Conservation (phyloP, 306 rosid genomes). For the Cicer arietinum region DNA sequence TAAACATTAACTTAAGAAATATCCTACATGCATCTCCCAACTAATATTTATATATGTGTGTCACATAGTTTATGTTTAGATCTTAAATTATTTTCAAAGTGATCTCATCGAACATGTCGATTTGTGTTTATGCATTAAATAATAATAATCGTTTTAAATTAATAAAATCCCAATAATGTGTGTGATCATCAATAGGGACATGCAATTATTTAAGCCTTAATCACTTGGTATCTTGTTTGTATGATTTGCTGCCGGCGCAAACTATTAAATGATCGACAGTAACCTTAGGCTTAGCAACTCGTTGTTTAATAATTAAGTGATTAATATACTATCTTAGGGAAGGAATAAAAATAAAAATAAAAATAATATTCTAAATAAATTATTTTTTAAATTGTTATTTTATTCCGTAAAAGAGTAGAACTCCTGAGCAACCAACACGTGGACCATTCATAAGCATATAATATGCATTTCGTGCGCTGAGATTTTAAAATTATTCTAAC, state of each 20-base stretch:
- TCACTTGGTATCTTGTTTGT: slow-evolving; percentile 48
- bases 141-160: slow-evolving; percentile 28
- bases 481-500: slow-evolving; percentile 12
- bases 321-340: background rate
- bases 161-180: slow-evolving; percentile 52
- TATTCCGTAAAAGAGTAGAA: too few relatives aligned
- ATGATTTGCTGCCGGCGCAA: slow-evolving; percentile 57
- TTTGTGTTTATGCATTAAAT: slow-evolving; percentile 41
- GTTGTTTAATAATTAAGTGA: slow-evolving; percentile 28
- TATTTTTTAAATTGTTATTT: too few relatives aligned
- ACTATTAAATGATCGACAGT: slow-evolving; percentile 45
- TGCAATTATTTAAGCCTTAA: slow-evolving; percentile 40
- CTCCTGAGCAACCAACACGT: too few relatives aligned
- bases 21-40: slow-evolving; percentile 23
- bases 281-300: slow-evolving; percentile 38
- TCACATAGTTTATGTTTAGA: slow-evolving; percentile 25
- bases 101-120: slow-evolving; percentile 48
- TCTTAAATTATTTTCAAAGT: slow-evolving; percentile 45
- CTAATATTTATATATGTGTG: slow-evolving; percentile 23
- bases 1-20: background rate
- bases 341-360: too few relatives aligned
- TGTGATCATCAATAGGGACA: slow-evolving; percentile 45
- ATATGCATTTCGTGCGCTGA: slow-evolving; percentile 44
- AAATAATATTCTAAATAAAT: too few relatives aligned
- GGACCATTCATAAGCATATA: slow-evolving; percentile 14